phyloP scores from a whole-genome alignment of 257 asterid species.

The Echites panduratus region DNA sequence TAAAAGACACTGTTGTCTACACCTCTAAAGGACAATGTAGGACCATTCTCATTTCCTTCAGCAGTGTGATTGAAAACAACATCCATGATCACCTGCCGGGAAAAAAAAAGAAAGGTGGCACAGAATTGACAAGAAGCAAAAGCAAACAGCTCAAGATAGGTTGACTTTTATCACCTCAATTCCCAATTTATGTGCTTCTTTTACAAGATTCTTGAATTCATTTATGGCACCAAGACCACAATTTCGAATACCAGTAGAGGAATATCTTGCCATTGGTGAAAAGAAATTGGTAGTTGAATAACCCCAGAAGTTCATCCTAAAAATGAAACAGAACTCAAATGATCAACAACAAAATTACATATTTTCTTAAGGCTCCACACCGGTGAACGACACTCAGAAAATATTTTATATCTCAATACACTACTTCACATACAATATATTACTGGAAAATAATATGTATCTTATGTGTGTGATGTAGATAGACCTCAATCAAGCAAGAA shows the following conservation, averaged over 20 bases:
- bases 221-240: slow-evolving; percentile 66
- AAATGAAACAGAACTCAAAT: slow-evolving; percentile 14
- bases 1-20: slow-evolving; percentile 85
- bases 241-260: slow-evolving; percentile 54
- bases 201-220: slow-evolving; percentile 84
- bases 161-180: slow-evolving; percentile 57
- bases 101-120: slow-evolving; percentile 7
- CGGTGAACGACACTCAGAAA: neutral
- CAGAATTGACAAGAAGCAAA: neutral
- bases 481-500: neutral
- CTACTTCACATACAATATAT: neutral
- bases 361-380: neutral
- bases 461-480: neutral
- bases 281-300: slow-evolving; percentile 89
- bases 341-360: slow-evolving; percentile 4
- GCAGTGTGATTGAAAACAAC: slow-evolving; percentile 98
- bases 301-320: slow-evolving; percentile 98
- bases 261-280: slow-evolving; percentile 95
- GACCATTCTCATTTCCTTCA: slow-evolving; percentile 97
- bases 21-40: slow-evolving; percentile 76
- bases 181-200: slow-evolving; percentile 93
- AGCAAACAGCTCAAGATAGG: slow-evolving; percentile 10
- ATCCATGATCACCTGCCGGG: slow-evolving; percentile 86
- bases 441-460: neutral
- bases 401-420: neutral